Percentiles rank a stretch among this genome's conserved stretches.
Evolutionary conservation across 192 early-diverging fungal species (phyloP).

Genomic region (Linnemannia schmuckeri): DNA sequence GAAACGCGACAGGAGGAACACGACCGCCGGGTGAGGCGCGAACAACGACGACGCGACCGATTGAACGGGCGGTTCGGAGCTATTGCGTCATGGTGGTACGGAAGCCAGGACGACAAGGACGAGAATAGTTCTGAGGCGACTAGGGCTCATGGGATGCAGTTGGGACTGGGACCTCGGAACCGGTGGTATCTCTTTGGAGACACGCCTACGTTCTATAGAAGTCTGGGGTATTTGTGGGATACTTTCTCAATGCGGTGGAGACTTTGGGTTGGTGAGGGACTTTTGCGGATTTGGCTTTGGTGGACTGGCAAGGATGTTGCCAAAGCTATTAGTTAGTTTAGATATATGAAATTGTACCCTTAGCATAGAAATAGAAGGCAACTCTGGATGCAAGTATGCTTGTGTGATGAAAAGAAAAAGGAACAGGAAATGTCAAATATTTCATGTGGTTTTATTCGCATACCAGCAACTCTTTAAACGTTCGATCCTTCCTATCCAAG

Average conservation of each 20-base stretch:
- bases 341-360: too few species aligned
- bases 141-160: slow-evolving; percentile 35
- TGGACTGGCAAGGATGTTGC: slow-evolving; percentile 56
- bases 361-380: too few species aligned
- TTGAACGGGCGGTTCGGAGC: slow-evolving; percentile 35
- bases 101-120: slow-evolving; percentile 24
- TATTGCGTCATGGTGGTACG: slow-evolving; percentile 44
- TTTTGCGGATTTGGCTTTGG: slow-evolving; percentile 55
- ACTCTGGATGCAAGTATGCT: too few species aligned
- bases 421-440: too few species aligned
- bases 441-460: too few species aligned
- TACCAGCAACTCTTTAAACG: too few species aligned
- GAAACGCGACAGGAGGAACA: slow-evolving; percentile 60
- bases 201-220: slow-evolving; percentile 52
- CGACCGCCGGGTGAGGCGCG: slow-evolving; percentile 24
- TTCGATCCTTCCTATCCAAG: too few species aligned
- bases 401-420: too few species aligned
- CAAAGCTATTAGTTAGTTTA: slow-evolving; percentile 23
- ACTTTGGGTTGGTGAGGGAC: slow-evolving; percentile 44
- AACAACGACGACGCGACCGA: slow-evolving; percentile 29
- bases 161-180: slow-evolving; percentile 50
- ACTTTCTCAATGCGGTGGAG: slow-evolving; percentile 49
- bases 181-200: slow-evolving; percentile 61
- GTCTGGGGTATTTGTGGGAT: slow-evolving; percentile 53
- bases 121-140: slow-evolving; percentile 46